A percentile compares a stretch with the other conserved stretches of the same genome.
Evolutionary conservation across 371 early-diverging fungal genomes (phyloP).

Genomic region (Cokeromyces recurvatus): DNA sequence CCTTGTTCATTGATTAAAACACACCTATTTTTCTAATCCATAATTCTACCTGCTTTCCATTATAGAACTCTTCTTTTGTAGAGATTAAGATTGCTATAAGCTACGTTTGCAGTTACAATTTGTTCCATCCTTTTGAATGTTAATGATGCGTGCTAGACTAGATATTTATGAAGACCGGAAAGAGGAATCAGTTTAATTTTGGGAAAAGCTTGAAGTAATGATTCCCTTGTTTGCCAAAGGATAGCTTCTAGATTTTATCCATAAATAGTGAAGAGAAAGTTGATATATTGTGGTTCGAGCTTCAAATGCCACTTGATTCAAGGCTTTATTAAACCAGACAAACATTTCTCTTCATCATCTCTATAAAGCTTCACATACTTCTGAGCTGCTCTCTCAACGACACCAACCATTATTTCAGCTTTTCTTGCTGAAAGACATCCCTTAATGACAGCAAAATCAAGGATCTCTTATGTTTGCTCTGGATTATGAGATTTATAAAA

Average conservation of each 20-base stretch:
- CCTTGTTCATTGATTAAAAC: slow-evolving; percentile 13
- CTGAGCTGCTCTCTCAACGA: slow-evolving; percentile 5
- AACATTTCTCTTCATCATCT: slow-evolving; percentile 14
- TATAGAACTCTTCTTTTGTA: slow-evolving; percentile 1
- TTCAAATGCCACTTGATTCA: background rate
- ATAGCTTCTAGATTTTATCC: slow-evolving; percentile 1
- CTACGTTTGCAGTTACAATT: background rate
- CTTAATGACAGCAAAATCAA: background rate
- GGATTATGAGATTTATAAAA: slow-evolving; percentile 3
- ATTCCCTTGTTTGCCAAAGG: slow-evolving; percentile 3
- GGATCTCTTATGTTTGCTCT: background rate
- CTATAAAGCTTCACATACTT: slow-evolving; percentile 16
- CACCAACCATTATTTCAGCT: slow-evolving; percentile 3
- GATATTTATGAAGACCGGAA: slow-evolving; percentile 8
- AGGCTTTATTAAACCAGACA: slow-evolving; percentile 9
- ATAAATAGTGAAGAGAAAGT: slow-evolving; percentile 4
- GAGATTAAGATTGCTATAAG: background rate
- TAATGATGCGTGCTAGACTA: slow-evolving; percentile 1
- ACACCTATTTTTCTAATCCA: slow-evolving; percentile 1
- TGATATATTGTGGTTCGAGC: background rate
- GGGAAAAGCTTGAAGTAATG: slow-evolving; percentile 1
- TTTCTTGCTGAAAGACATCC: slow-evolving; percentile 2
- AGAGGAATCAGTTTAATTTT: slow-evolving; percentile 2
- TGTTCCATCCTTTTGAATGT: slow-evolving; percentile 7
- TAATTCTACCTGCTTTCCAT: background rate